A percentile compares a stretch with the other conserved stretches of the same genome.
phyloP scores from a whole-genome alignment of 768 basidiomycete species.

The Collybia sordida region DNA sequence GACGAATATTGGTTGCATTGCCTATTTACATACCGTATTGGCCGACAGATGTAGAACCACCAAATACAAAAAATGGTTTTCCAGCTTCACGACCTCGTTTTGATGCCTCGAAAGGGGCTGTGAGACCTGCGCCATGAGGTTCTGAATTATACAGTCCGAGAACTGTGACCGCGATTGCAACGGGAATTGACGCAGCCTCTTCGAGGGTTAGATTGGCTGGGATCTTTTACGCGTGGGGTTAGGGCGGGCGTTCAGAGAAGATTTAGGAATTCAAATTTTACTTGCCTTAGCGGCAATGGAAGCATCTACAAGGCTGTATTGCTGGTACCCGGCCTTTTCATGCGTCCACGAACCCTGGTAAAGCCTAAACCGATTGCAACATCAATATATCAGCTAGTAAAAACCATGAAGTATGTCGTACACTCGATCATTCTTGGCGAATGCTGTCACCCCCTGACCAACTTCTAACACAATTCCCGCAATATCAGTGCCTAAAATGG shows the following conservation, averaged over 20 bases:
- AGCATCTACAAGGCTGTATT: constrained; percentile 22
- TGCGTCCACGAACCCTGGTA: constrained; percentile 7
- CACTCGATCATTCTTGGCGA: constrained; percentile 55
- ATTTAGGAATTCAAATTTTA: constrained; percentile 14
- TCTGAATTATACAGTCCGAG: constrained; percentile 28
- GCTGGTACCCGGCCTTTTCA: constrained; percentile 21
- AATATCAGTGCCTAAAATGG: neutral
- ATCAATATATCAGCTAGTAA: neutral
- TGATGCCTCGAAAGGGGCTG: constrained; percentile 30
- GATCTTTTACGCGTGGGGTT: constrained; percentile 18
- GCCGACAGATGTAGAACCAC: constrained; percentile 36
- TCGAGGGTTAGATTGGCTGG: constrained; percentile 35
- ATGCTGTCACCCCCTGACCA: constrained; percentile 49
- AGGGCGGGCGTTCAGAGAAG: constrained; percentile 7
- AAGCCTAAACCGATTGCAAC: neutral
- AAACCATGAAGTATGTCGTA: constrained; percentile 24
- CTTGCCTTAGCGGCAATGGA: constrained; percentile 13
- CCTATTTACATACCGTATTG: constrained; percentile 28
- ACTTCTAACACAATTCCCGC: constrained; percentile 29
- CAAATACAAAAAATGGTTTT: constrained; percentile 33
- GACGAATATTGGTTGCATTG: neutral
- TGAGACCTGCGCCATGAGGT: constrained; percentile 25
- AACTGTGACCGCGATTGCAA: constrained; percentile 25
- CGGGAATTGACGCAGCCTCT: constrained; percentile 33
- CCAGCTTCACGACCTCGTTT: constrained; percentile 27